Conservation (phyloP, 2,329 filamentous ascomycete genomes). For the Aspergillus spinulosporus region DNA sequence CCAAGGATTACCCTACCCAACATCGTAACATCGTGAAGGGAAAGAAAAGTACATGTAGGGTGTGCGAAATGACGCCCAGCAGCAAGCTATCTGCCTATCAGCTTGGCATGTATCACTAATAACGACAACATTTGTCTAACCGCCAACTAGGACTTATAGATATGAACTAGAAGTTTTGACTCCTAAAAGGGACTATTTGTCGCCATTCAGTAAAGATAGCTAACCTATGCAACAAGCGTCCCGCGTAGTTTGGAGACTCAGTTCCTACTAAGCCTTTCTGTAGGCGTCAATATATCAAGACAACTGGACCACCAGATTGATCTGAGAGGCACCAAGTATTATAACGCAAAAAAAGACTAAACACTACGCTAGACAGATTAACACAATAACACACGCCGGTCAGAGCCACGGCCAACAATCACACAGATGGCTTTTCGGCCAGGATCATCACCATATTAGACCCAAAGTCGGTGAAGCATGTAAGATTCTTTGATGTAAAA, state of each 20-base stretch:
- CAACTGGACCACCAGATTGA: slow-evolving; percentile 13
- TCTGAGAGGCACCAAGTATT: slow-evolving; percentile 16
- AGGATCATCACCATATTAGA: slow-evolving; percentile 17
- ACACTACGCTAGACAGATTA: slow-evolving; percentile 28
- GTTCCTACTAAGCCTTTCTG: slow-evolving; percentile 18
- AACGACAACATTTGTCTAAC: no score
- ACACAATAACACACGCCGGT: slow-evolving; percentile 22
- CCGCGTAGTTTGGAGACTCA: slow-evolving; percentile 21
- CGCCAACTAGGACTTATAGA: no score
- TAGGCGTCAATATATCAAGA: slow-evolving; percentile 18
- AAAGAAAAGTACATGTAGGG: no score
- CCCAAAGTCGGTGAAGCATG: slow-evolving; percentile 15
- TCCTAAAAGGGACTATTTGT: background rate
- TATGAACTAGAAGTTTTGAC: background rate
- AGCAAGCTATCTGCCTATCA: background rate
- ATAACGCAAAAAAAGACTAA: slow-evolving; percentile 20
- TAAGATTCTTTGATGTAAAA: slow-evolving; percentile 23
- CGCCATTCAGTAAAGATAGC: slow-evolving; percentile 18
- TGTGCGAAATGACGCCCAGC: no score
- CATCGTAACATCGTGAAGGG: no score
- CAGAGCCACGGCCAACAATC: slow-evolving; percentile 8
- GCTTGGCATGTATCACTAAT: no score
- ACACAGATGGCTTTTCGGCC: slow-evolving; percentile 17
- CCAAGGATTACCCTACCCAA: no score
- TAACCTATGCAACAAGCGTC: slow-evolving; percentile 24